A percentile compares a stretch with the other conserved stretches of the same genome.
Evolutionary conservation across 306 rosid genomes (phyloP).

Genomic region (Prunus armeniaca): DNA sequence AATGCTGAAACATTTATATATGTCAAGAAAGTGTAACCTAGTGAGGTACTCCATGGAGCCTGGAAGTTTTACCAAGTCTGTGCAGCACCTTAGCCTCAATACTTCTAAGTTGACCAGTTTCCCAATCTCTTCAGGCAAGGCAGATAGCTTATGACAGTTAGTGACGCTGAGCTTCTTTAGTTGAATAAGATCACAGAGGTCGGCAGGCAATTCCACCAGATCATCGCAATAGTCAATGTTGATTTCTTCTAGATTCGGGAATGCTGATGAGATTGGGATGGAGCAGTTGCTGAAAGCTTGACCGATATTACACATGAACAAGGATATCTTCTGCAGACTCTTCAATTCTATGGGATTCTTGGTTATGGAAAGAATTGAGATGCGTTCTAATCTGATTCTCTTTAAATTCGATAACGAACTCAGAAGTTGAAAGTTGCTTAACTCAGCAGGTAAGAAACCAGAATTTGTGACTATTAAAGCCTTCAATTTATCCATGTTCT

Average conservation of each 20-base stretch:
- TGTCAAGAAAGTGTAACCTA: slow-evolving; percentile 43
- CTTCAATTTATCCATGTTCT: slow-evolving; percentile 9
- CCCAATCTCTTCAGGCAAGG: slow-evolving; percentile 48
- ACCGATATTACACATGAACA: slow-evolving; percentile 53
- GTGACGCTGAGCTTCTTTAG: slow-evolving; percentile 53
- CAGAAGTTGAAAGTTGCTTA: slow-evolving; percentile 40
- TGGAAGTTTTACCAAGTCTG: slow-evolving; percentile 40
- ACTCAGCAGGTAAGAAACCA: slow-evolving; percentile 29
- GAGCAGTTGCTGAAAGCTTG: slow-evolving; percentile 29
- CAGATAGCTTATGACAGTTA: slow-evolving; percentile 48
- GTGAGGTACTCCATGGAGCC: slow-evolving; percentile 32
- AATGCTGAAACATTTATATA: slow-evolving; percentile 53
- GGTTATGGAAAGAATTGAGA: slow-evolving; percentile 35
- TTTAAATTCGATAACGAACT: slow-evolving; percentile 21
- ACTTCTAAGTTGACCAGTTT: slow-evolving; percentile 42
- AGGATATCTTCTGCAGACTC: slow-evolving; percentile 50
- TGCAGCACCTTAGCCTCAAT: slow-evolving; percentile 54
- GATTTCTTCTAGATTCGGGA: slow-evolving; percentile 50
- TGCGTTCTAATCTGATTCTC: slow-evolving; percentile 53
- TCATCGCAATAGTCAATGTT: slow-evolving; percentile 38
- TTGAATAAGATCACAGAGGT: slow-evolving; percentile 22
- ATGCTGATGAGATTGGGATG: slow-evolving; percentile 20
- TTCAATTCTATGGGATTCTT: slow-evolving; percentile 16
- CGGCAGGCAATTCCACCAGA: slow-evolving; percentile 22
- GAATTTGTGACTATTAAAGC: slow-evolving; percentile 28